Percentiles rank a stretch among this genome's conserved stretches.
Conservation (phyloP, 2,329 filamentous ascomycete genomes). For the Cadophora gregata region DNA sequence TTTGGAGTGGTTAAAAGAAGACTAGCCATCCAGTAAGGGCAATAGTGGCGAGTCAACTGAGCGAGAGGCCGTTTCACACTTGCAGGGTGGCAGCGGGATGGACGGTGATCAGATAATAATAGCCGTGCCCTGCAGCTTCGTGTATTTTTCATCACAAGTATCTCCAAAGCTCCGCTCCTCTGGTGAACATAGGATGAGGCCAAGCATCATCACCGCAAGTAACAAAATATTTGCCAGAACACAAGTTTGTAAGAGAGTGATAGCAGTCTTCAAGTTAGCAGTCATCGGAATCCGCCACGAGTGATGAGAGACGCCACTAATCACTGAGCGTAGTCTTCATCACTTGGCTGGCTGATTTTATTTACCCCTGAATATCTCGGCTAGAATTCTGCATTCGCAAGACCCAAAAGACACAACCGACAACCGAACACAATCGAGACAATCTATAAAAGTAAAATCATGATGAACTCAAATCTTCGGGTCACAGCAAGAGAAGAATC, state of each 20-base stretch:
- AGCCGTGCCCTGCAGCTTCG: not conserved
- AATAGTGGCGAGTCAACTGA: not conserved
- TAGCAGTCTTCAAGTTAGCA: not conserved
- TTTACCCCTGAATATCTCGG: constrained; percentile 13
- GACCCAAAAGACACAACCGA: not conserved
- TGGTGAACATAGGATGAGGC: no score
- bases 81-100: constrained; percentile 13
- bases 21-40: not conserved
- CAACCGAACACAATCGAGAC: not conserved
- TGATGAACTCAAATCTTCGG: not conserved
- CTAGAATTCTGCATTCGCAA: not conserved
- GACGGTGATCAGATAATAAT: not conserved
- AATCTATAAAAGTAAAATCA: not conserved
- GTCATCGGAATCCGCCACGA: not conserved
- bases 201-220: not conserved
- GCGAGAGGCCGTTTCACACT: not conserved
- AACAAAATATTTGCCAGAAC: not conserved
- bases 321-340: not conserved
- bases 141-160: not conserved
- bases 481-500: not conserved
- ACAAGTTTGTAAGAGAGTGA: not conserved
- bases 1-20: not conserved
- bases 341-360: not conserved
- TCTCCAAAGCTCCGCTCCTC: not conserved
- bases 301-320: not conserved